Conservation (phyloP, 176 grass and related monocot species). For the Eragrostis curvula region DNA sequence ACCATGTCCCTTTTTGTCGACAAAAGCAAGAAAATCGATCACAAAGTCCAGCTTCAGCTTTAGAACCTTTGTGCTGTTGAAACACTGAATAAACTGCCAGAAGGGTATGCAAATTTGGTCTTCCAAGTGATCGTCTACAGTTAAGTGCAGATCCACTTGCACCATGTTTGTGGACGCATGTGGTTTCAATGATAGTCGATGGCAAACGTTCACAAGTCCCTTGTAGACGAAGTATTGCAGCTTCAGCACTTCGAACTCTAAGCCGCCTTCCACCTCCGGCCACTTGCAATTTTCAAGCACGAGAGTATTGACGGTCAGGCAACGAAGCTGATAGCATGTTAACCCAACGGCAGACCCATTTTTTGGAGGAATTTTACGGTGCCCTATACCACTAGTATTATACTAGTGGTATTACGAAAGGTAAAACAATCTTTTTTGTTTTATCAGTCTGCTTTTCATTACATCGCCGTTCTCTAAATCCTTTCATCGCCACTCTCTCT, state of each 20-base stretch:
- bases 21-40: not conserved
- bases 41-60: not conserved
- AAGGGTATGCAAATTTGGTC: not conserved
- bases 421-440: too few relatives aligned
- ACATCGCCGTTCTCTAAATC: too few relatives aligned
- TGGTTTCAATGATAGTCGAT: not conserved
- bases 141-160: not conserved
- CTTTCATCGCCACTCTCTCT: too few relatives aligned
- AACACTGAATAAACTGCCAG: not conserved
- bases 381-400: too few relatives aligned
- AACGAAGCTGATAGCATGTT: not conserved
- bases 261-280: too few relatives aligned
- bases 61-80: not conserved
- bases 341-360: too few relatives aligned
- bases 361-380: too few relatives aligned
- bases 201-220: not conserved
- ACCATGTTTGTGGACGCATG: not conserved
- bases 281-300: not conserved
- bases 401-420: too few relatives aligned
- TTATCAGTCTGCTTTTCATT: too few relatives aligned
- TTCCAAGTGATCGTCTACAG: too few relatives aligned
- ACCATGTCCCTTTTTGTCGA: too few relatives aligned
- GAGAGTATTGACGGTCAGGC: not conserved
- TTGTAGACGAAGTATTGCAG: not conserved
- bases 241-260: conserved; percentile 10